Percentiles rank a stretch among this genome's conserved stretches.
phyloP scores from a whole-genome alignment of 345 rosid species.

The Nasturtium officinale region DNA sequence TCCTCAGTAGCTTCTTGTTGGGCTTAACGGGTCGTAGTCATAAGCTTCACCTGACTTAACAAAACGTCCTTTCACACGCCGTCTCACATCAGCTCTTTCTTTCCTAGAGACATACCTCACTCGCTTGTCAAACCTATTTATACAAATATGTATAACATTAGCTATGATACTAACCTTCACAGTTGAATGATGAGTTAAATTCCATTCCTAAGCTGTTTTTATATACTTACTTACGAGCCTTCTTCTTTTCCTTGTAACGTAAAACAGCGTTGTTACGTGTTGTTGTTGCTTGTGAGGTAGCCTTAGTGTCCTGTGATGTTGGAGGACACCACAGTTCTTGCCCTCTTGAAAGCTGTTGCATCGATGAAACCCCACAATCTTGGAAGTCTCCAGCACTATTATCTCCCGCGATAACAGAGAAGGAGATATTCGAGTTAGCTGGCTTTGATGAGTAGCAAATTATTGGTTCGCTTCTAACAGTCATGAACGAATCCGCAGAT shows the following conservation, averaged over 20 bases:
- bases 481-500: conserved; percentile 83
- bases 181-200: background rate
- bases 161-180: conserved; percentile 4
- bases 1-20: conserved; percentile 77
- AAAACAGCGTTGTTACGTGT: conserved; percentile 73
- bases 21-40: conserved; percentile 82
- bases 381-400: conserved; percentile 72
- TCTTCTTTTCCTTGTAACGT: conserved; percentile 94
- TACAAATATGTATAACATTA: conserved; percentile 2
- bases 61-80: conserved; percentile 90
- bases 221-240: conserved; percentile 81
- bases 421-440: conserved; percentile 69
- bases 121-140: conserved; percentile 75
- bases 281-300: conserved; percentile 58
- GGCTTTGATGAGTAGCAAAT: conserved; percentile 57
- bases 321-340: conserved; percentile 72
- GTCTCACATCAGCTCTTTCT: conserved; percentile 85
- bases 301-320: conserved; percentile 58
- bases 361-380: conserved; percentile 79
- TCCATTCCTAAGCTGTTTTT: background rate
- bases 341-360: conserved; percentile 68
- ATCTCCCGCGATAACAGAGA: conserved; percentile 81
- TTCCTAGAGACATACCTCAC: conserved; percentile 70
- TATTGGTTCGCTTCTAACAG: conserved; percentile 76
- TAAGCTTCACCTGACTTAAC: conserved; percentile 91